These are phyloP conservation scores for Cercophora newfieldiana DNA, from an alignment of 495 filamentous ascomycete genomes.

Conservation along the genomic window DNA sequence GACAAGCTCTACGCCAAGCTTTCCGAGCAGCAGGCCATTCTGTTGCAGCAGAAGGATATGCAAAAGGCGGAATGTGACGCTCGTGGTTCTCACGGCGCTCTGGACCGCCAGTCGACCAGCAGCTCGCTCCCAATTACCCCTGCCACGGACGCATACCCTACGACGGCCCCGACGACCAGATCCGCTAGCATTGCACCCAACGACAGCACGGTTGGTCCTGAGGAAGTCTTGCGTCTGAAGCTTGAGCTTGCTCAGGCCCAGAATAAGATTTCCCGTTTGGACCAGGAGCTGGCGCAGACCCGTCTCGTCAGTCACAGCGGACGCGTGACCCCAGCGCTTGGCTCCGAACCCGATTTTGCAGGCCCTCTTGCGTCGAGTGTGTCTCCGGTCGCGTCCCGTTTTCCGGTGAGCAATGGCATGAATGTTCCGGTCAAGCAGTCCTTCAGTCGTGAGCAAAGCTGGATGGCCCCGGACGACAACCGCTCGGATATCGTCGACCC, in stretches of 20 bases:
- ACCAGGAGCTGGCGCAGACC: slow-evolving; percentile 78
- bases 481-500: slow-evolving; percentile 65
- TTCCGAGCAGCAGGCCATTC: slow-evolving; percentile 62
- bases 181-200: slow-evolving; percentile 46
- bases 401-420: slow-evolving; percentile 41
- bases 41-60: slow-evolving; percentile 55
- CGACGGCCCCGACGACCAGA: slow-evolving; percentile 45
- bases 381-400: slow-evolving; percentile 28
- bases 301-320: slow-evolving; percentile 53
- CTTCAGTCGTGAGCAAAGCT: slow-evolving; percentile 57
- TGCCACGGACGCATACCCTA: slow-evolving; percentile 53
- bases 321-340: slow-evolving; percentile 25
- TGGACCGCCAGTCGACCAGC: slow-evolving; percentile 50
- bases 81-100: slow-evolving; percentile 30
- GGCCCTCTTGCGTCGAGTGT: slow-evolving; percentile 11
- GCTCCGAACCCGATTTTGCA: slow-evolving; percentile 33
- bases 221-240: slow-evolving; percentile 54
- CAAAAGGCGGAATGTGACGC: slow-evolving; percentile 48
- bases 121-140: slow-evolving; percentile 59
- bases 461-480: slow-evolving; percentile 65
- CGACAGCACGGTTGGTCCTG: slow-evolving; percentile 31
- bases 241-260: slow-evolving; percentile 80
- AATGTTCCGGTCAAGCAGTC: slow-evolving; percentile 54
- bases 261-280: slow-evolving; percentile 76
- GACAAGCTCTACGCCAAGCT: slow-evolving; percentile 67